Evolutionary conservation across 371 early-diverging fungal species (phyloP), one percentile per base, ranked within the genome.

Genomic region (Mortierella sp.): DNA sequence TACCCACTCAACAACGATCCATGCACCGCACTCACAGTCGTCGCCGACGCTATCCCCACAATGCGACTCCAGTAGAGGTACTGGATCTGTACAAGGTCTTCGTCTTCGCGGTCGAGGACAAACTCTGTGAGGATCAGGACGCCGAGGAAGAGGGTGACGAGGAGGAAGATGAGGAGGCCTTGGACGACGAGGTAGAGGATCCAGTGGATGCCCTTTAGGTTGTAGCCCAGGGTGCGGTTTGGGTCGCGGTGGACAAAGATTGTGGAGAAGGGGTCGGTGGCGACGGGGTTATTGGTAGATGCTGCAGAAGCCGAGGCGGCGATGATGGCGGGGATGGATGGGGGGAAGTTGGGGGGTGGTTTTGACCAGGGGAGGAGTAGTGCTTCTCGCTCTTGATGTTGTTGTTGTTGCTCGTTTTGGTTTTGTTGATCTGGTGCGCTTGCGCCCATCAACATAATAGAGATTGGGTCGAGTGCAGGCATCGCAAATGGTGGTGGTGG

Each of bases 31-130:
- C 75, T 75, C 24, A 68, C 70, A 16, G 70, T 35, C 38, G 75
- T 75, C 4, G 75, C 75, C 1, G 35, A 24, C 16, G 70, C 75
- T 24, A 75, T 75, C 49, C 75, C 75, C 1, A 48, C 21, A 11
- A 63, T 55, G 11, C 75, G 70, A 29, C 68, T 51, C 75, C 75
- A 75, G 18, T 75, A 75, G 54, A 75, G 54, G 32, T 46, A 38
- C 38, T 68, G 43, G 10, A n/a, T 48, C 3, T 63, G 68, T 1
- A 27, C 70, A 0, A 46, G 29, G 4, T 75, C 70, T 0, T 75
- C 75, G 7, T 75, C 75, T 51, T 75, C 75, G 11, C 75, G 75
- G 65, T 75, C 75, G 54, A 75, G 70, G 10, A 75, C 68, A 75
- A 75, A 75, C 32, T 75, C 75, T 11, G 54, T 75, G 54, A 70